phyloP scores from a whole-genome alignment of 106 monocot genomes.

The Platanthera guangdongensis region DNA sequence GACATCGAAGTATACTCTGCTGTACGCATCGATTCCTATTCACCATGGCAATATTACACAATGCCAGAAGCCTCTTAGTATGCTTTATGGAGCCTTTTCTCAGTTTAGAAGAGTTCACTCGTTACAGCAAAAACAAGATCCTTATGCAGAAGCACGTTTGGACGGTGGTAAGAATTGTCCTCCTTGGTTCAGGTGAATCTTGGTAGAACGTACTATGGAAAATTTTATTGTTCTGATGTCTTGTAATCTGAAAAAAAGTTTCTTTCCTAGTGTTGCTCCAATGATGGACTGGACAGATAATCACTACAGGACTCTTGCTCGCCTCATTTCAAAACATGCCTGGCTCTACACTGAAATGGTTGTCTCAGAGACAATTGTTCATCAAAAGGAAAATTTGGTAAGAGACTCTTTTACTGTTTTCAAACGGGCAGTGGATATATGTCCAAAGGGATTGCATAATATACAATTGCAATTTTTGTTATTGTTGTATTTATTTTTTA shows the following conservation, averaged over 20 bases:
- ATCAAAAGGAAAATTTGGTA: constrained; percentile 92
- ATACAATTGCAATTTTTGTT: neutral
- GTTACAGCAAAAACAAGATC: neutral
- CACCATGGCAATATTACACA: constrained; percentile 5
- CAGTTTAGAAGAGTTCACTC: constrained; percentile 14
- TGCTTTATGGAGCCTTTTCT: constrained; percentile 10
- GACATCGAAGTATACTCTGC: constrained; percentile 1
- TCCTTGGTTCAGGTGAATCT: constrained; percentile 39
- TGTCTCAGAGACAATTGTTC: constrained; percentile 96
- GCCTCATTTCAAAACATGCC: constrained; percentile 84
- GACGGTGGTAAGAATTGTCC: constrained; percentile 19
- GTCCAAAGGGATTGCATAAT: neutral
- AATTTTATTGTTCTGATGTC: neutral
- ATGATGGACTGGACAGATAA: constrained; percentile 99
- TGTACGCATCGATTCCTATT: constrained; percentile 12
- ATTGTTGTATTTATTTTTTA: neutral
- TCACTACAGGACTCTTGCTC: constrained; percentile 80
- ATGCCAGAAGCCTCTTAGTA: constrained; percentile 7
- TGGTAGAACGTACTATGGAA: neutral
- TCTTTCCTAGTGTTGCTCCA: constrained; percentile 73
- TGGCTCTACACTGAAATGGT: constrained; percentile 99
- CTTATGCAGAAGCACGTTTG: neutral
- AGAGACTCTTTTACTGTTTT: neutral
- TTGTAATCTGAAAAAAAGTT: neutral
- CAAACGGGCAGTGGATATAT: neutral